Evolutionary conservation across 2,329 filamentous ascomycete genomes (phyloP), one percentile per base, ranked within the genome.

Genomic region (Fusarium haematococcum): DNA sequence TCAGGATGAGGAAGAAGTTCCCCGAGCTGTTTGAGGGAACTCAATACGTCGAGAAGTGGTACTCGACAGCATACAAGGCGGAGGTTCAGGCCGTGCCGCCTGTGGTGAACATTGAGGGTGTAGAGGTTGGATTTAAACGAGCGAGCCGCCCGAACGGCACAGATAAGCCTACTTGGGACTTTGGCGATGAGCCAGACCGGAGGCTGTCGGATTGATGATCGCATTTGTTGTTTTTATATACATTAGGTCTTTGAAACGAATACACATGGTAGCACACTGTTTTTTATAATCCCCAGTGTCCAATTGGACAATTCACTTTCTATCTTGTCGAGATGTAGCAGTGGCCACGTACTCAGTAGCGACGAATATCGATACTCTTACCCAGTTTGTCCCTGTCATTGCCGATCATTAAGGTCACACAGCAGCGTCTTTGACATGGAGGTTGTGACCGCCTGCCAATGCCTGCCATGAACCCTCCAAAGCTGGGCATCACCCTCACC

Each of bases 131-230:
- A n/a, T 86, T 87, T 75, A 80, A 80, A 37, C 63, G 76, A 77
- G 81, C 84, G 4, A 84, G 85, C 48, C 81, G 84, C 54, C 85
- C 84, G 23, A 90, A 89, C 62, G 90, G 90, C 13, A 87, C 88
- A 65, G 91, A 92, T 30, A 84, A 85, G 75, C 87, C 90, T 18
- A 85, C 84, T 43, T 92, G 91, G 81, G 86, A 90, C 64, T 86
- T 87, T 50, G 73, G 70, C 23, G 50, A 68, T 43, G 65, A 75
- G 6, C 18, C n/a, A 2, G 73, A 75, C 32, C 58, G 30, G 20
- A 74, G 45, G 32, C 32, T 75, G 11, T 65, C 45, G 20, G 32
- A 60, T 27, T 62, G 56, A 45, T 54, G 48, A 52, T 11, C 16
- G 14, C 23, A 39, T 14, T 65, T 71, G 23, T 8, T 54, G 33